These are phyloP conservation scores for Aspergillus ustus DNA, from an alignment of 2,329 filamentous ascomycete species.

Conservation along the genomic window DNA sequence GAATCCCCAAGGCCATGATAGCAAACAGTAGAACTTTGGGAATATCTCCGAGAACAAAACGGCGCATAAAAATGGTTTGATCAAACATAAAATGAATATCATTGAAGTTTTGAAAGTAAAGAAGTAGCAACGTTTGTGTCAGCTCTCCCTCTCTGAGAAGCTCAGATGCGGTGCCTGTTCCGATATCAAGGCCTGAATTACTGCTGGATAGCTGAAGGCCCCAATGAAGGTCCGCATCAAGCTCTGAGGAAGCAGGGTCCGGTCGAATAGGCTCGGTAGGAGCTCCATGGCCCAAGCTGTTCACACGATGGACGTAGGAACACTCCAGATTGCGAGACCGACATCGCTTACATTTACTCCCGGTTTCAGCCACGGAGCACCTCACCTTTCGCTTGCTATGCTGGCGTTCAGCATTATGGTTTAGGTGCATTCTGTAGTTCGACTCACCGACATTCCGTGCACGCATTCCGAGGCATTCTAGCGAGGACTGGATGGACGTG, in stretches of 20 bases:
- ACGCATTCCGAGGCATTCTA: slow-evolving; percentile 1
- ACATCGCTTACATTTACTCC: neutral
- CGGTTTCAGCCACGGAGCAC: neutral
- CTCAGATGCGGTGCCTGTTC: neutral
- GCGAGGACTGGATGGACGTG: too few relatives aligned
- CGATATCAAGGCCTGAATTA: neutral
- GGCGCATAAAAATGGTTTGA: neutral
- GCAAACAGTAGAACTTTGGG: neutral
- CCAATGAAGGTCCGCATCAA: neutral
- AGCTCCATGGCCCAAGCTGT: neutral
- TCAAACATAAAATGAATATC: slow-evolving; percentile 7
- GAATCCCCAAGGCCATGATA: slow-evolving; percentile 1
- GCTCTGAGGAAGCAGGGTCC: neutral
- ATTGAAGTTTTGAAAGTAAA: neutral
- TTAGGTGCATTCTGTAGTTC: too few relatives aligned
- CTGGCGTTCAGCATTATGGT: too few relatives aligned
- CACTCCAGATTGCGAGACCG: neutral
- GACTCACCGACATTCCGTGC: slow-evolving; percentile 5
- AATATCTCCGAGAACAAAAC: neutral
- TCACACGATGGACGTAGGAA: neutral
- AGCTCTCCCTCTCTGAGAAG: slow-evolving; percentile 1
- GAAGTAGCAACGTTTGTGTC: neutral
- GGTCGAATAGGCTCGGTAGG: neutral
- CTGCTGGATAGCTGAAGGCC: neutral
- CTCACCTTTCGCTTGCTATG: neutral